Percentiles rank a stretch among this genome's conserved stretches.
These are phyloP conservation scores for Phytophthora boehmeriae DNA, from an alignment of 352 stramenopile species.

Conservation along the genomic window DNA sequence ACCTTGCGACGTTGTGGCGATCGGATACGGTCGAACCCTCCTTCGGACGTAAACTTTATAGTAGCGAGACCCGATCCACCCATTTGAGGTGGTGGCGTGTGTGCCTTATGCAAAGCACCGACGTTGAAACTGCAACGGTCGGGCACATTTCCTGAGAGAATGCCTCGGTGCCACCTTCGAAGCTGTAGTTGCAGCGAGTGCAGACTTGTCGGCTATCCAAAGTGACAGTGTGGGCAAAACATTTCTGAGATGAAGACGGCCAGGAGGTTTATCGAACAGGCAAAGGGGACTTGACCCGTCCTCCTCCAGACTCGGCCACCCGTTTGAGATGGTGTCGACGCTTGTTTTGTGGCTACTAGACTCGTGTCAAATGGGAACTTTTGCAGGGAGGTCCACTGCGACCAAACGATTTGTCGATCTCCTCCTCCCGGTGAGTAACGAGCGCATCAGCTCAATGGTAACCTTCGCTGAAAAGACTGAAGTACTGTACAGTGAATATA, in stretches of 20 bases:
- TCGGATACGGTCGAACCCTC: too few species aligned
- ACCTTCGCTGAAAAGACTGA: background rate
- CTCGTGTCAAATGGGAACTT: too few species aligned
- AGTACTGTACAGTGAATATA: background rate
- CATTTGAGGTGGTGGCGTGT: constrained; percentile 21
- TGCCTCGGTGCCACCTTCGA: too few species aligned
- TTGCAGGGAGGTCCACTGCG: too few species aligned
- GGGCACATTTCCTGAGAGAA: background rate
- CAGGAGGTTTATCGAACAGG: background rate
- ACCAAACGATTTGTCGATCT: background rate
- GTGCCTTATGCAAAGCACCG: background rate
- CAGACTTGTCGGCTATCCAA: too few species aligned
- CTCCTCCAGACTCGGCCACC: constrained; percentile 1
- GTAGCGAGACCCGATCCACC: constrained; percentile 1
- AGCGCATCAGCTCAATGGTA: background rate
- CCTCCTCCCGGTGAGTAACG: background rate
- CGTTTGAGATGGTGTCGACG: background rate
- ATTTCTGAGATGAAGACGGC: background rate
- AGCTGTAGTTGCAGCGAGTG: too few species aligned
- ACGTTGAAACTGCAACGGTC: constrained; percentile 21
- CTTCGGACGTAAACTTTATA: background rate
- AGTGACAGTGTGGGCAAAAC: background rate
- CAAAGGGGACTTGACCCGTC: background rate
- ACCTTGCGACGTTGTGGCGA: background rate
- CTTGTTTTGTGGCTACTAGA: background rate